phyloP scores from a whole-genome alignment of 2,329 filamentous ascomycete species.

The Lecanicillium sp. region DNA sequence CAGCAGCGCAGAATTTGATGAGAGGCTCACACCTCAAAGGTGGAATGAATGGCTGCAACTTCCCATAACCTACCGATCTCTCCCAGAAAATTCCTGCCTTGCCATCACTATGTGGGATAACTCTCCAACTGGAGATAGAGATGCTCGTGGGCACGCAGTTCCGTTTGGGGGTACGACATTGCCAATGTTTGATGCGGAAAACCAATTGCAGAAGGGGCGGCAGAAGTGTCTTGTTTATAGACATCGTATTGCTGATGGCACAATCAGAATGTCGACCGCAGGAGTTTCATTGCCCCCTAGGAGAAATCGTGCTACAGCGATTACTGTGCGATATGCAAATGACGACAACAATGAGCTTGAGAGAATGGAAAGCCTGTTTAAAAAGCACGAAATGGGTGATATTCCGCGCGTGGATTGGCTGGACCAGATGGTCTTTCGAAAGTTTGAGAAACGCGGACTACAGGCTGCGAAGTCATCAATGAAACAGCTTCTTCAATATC shows the following conservation, averaged over 20 bases:
- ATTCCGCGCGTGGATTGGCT: constrained; percentile 91
- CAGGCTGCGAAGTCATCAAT: constrained; percentile 56
- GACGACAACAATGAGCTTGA: constrained; percentile 79
- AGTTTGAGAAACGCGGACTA: constrained; percentile 69
- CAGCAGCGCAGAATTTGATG: background rate
- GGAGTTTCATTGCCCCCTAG: constrained; percentile 49
- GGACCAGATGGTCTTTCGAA: constrained; percentile 86
- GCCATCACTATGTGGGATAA: constrained; percentile 95
- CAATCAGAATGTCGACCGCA: constrained; percentile 71
- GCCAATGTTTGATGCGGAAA: constrained; percentile 84
- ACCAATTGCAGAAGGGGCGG: constrained; percentile 81
- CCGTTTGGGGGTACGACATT: constrained; percentile 94
- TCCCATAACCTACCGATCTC: constrained; percentile 73
- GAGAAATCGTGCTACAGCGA: constrained; percentile 41
- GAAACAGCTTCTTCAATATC: constrained; percentile 47
- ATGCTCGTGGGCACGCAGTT: constrained; percentile 66
- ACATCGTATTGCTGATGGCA: constrained; percentile 75
- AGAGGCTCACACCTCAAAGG: constrained; percentile 26
- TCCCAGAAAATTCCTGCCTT: constrained; percentile 74
- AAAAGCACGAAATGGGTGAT: constrained; percentile 97
- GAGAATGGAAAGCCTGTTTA: constrained; percentile 80
- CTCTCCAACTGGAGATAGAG: constrained; percentile 65
- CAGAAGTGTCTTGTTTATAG: constrained; percentile 87
- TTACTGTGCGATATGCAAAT: constrained; percentile 44
- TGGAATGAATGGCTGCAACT: constrained; percentile 97